A percentile compares a stretch with the other conserved stretches of the same genome.
Evolutionary conservation across 192 early-diverging fungal genomes (phyloP).

Genomic region (Radiomyces spectabilis): DNA sequence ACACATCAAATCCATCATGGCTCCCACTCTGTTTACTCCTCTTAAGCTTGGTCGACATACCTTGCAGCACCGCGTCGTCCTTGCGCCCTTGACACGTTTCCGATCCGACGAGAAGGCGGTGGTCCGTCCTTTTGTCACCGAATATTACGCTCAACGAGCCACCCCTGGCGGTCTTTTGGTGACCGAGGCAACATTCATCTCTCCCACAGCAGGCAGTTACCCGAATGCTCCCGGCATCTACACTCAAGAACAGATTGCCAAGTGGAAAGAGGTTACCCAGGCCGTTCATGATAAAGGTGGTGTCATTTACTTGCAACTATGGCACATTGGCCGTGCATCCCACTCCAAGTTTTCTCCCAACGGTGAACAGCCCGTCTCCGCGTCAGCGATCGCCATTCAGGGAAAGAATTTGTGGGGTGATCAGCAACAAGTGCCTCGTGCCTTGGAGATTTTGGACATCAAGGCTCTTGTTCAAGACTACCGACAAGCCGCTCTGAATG

Average conservation of each 20-base stretch:
- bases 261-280: constrained; percentile 45
- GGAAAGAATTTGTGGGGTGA: constrained; percentile 2
- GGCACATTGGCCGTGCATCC: constrained; percentile 29
- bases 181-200: constrained; percentile 14
- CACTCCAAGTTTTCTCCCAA: not conserved
- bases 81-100: constrained; percentile 12
- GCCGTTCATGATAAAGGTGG: constrained; percentile 49
- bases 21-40: constrained; percentile 10
- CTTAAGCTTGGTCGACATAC: constrained; percentile 6
- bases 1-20: not conserved
- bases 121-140: constrained; percentile 1
- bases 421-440: constrained; percentile 5
- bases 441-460: constrained; percentile 7
- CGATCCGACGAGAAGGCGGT: constrained; percentile 5
- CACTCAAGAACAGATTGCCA: constrained; percentile 28
- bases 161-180: constrained; percentile 14
- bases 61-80: constrained; percentile 10
- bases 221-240: constrained; percentile 23
- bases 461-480: not conserved
- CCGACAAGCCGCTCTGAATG: constrained; percentile 52
- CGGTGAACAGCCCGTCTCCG: constrained; percentile 6
- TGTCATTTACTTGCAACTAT: constrained; percentile 49
- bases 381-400: constrained; percentile 12
- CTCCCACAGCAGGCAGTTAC: not conserved
- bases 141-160: constrained; percentile 16